Evolutionary conservation across 805 yeast genomes (phyloP), one percentile per base, ranked within the genome.

Genomic region (Cyberlindnera nakhonratchasimensis): DNA sequence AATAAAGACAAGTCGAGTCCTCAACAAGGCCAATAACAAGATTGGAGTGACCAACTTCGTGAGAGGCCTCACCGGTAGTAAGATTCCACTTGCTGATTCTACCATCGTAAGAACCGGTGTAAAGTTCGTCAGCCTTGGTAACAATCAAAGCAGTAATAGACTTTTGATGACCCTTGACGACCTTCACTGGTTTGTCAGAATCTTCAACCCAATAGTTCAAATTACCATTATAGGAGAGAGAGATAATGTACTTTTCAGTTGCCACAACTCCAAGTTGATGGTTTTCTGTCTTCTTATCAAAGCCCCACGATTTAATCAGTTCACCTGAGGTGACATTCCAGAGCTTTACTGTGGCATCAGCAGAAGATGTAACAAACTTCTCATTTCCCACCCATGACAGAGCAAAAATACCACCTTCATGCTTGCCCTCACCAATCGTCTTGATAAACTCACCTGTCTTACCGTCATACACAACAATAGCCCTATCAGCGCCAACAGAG

Each of bases 31-130:
- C 80, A 25, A 77, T 79, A 34, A 91, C 74, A 48, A 82, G 74
- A 51, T 89, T 88, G 1, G 74, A 58, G 62, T 90, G 97, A 2
- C 66, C 64, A 2, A 62, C 58, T 12, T 57, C 53, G 10, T 72
- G 52, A 10, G 66, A 53, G 1, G 74, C 72, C 7, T 67, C 61
- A 14, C 70, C 66, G 1, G 57, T 42, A 2, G 54, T 45, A 7
- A 68, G 45, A 13, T 62, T 65, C 95, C 96, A 87, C 43, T 70
- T 59, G 33, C 75, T 62, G 9, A 90, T 63, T 29, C 75, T 67
- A 23, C 98, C 98, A 61, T 91, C 97, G 42, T 83, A 80, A 24
- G 91, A 81, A 14, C 96, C 96, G 3, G 90, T 74, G 45, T 67
- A 63, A 8, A 79, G 40, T 3, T 34, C 26, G 13, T 42, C 43